Conservation (phyloP, 2,329 filamentous ascomycete species). For the Fusarium brachygibbosum region DNA sequence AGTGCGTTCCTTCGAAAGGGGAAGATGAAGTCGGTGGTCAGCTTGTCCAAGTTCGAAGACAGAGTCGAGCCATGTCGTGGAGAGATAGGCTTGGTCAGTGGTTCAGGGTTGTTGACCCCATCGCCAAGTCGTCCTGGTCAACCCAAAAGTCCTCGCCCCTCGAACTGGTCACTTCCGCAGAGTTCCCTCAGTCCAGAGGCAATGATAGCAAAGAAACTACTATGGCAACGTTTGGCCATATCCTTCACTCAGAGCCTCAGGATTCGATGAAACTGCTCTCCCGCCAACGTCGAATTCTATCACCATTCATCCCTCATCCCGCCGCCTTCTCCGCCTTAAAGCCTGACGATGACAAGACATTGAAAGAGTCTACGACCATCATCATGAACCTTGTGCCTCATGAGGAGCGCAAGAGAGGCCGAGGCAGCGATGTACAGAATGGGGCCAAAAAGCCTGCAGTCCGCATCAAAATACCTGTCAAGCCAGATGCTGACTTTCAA, state of each 20-base stretch:
- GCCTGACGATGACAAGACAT: slow-evolving; percentile 48
- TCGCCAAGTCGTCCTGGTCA: slow-evolving; percentile 30
- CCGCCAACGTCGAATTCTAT: slow-evolving; percentile 56
- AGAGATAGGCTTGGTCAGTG: slow-evolving; percentile 53
- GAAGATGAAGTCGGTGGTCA: slow-evolving; percentile 12
- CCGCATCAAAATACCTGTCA: slow-evolving; percentile 52
- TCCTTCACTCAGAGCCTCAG: slow-evolving; percentile 56
- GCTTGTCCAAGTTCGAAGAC: slow-evolving; percentile 49
- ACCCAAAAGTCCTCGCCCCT: slow-evolving; percentile 4
- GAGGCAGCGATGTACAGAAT: slow-evolving; percentile 28
- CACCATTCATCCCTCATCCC: slow-evolving; percentile 63
- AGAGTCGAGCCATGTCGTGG: slow-evolving; percentile 54
- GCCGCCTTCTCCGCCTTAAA: slow-evolving; percentile 57
- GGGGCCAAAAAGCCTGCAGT: slow-evolving; percentile 40
- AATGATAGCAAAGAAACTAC: slow-evolving; percentile 46
- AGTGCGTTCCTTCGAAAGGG: slow-evolving; percentile 38
- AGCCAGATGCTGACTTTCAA: slow-evolving; percentile 46
- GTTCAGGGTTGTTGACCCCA: slow-evolving; percentile 48
- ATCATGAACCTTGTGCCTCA: slow-evolving; percentile 62
- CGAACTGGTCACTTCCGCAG: slow-evolving; percentile 3
- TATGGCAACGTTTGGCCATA: slow-evolving; percentile 64
- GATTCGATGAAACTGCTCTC: slow-evolving; percentile 1
- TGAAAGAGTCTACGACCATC: slow-evolving; percentile 52
- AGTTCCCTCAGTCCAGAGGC: slow-evolving; percentile 13
- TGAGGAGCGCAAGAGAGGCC: slow-evolving; percentile 5